Base-by-base conservation (phyloP, 192 early-diverging fungal species). In the Neocallimastix lanati region DNA sequence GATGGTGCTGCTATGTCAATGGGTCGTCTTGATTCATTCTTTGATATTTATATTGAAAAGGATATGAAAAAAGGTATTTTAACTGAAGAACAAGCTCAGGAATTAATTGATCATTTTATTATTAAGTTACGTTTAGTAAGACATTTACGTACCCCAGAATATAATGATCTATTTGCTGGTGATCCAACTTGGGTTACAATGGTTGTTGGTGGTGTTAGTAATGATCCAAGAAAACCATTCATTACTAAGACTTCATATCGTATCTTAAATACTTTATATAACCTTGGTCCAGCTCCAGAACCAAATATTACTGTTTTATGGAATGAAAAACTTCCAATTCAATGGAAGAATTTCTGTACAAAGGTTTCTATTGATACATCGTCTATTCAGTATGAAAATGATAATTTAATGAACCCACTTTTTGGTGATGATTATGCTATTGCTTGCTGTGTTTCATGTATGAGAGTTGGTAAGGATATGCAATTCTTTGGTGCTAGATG, bases 301-400 rank as follows among this genome's bases (percentile, higher is more conserved):
- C 80, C 80, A 29, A 81, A 81, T 67, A 58, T 81, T 79, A 81
- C 80, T 81, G 80, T 81, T 28, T 30, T 81, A n/a, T 81, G 80
- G 79, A 36, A 80, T 76, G 30, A 29, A 29, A 25, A 29, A 7
- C 80, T 81, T 30, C 80, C 80, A 29, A 67, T 29, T 29, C n/a
- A 25, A 25, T 81, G 80, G 80, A 81, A 81, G 80, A 27, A 79
- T 25, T 81, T 80, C 79, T 29, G 29, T 29, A 29, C 80, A 2
- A 58, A 81, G 12, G 79, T 79, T 4, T 81, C 80, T 13, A 81
- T 81, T 81, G 81, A 81, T 36, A 81, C 80, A 4, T 80, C 79
- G 2, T 80, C 79, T 29, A 79, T 81, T 29, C 80, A 81, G 13
- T 80, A 80, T 29, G 80, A 81, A 79, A 80, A 30, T 81, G 80